phyloP scores from a whole-genome alignment of 2,329 filamentous ascomycete species.

The Aureobasidium sp. region DNA sequence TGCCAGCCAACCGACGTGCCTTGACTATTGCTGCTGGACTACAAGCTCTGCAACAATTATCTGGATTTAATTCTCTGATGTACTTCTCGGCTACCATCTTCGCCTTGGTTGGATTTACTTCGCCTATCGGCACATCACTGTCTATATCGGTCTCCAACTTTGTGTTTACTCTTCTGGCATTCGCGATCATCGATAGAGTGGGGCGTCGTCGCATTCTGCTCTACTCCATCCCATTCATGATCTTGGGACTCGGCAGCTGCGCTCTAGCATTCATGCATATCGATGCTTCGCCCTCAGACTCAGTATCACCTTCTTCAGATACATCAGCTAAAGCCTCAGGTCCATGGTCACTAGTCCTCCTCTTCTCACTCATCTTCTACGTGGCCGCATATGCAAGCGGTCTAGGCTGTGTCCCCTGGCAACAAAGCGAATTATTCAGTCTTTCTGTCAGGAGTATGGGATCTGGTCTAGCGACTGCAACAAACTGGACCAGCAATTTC shows the following conservation, averaged over 20 bases:
- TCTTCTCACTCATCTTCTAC: slow-evolving; percentile 72
- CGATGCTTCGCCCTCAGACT: slow-evolving; percentile 31
- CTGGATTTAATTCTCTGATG: slow-evolving; percentile 36
- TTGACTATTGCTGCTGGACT: slow-evolving; percentile 78
- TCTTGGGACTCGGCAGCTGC: slow-evolving; percentile 61
- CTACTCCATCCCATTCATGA: slow-evolving; percentile 79
- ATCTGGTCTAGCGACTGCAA: slow-evolving; percentile 66
- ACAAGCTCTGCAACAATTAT: slow-evolving; percentile 72
- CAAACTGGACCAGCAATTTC: slow-evolving; percentile 85
- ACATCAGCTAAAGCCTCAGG: slow-evolving; percentile 20
- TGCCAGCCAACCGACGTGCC: slow-evolving; percentile 58
- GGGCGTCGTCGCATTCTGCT: slow-evolving; percentile 58
- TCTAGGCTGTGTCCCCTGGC: slow-evolving; percentile 90
- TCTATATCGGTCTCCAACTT: slow-evolving; percentile 41
- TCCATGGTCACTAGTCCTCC: slow-evolving; percentile 47
- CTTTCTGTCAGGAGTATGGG: slow-evolving; percentile 65
- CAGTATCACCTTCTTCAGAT: not conserved
- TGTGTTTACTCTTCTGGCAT: slow-evolving; percentile 39
- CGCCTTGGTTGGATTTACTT: slow-evolving; percentile 38
- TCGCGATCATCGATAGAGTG: slow-evolving; percentile 38
- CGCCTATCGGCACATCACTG: slow-evolving; percentile 39
- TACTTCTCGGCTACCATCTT: slow-evolving; percentile 45
- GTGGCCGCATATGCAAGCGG: slow-evolving; percentile 81
- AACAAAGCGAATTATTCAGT: slow-evolving; percentile 83
- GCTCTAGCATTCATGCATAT: slow-evolving; percentile 65